These are phyloP conservation scores for Trypanosoma caninum DNA, from an alignment of 208 protist species.

Conservation along the genomic window DNA sequence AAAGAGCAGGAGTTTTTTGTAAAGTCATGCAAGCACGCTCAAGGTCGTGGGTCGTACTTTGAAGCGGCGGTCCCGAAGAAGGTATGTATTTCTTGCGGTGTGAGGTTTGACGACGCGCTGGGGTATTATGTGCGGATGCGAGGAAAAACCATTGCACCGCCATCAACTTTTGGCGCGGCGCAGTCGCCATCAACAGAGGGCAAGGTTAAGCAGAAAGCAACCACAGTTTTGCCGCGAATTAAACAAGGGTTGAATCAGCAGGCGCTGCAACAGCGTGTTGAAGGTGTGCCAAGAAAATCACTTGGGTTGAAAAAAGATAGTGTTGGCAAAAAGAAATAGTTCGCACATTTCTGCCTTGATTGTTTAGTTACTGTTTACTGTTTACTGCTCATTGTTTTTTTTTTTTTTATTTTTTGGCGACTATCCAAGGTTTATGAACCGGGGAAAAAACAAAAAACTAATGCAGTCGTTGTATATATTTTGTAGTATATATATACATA, in stretches of 20 bases:
- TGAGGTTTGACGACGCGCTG: conserved; percentile 60
- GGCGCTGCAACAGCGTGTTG: too few relatives aligned
- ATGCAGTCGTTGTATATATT: neutral
- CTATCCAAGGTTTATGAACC: neutral
- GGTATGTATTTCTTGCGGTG: conserved; percentile 55
- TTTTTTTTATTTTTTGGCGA: neutral
- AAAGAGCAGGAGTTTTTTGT: conserved; percentile 53
- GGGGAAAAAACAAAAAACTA: neutral
- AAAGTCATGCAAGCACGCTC: conserved; percentile 60
- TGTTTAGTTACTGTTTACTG: neutral
- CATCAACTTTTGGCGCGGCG: neutral
- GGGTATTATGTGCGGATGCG: conserved; percentile 70
- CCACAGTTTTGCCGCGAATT: neutral
- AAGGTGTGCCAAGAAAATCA: too few relatives aligned
- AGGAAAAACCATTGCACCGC: conserved; percentile 19
- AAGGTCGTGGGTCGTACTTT: conserved; percentile 52
- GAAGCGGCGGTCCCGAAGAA: conserved; percentile 36
- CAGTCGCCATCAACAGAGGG: neutral
- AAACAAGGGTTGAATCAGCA: conserved; percentile 3
- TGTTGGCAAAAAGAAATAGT: neutral
- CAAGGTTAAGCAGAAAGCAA: neutral
- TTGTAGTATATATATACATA: too few relatives aligned
- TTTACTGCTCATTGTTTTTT: neutral
- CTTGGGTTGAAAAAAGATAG: neutral
- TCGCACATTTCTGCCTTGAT: neutral